Conservation (phyloP, 495 filamentous ascomycete species). For the Penicillium desertorum region DNA sequence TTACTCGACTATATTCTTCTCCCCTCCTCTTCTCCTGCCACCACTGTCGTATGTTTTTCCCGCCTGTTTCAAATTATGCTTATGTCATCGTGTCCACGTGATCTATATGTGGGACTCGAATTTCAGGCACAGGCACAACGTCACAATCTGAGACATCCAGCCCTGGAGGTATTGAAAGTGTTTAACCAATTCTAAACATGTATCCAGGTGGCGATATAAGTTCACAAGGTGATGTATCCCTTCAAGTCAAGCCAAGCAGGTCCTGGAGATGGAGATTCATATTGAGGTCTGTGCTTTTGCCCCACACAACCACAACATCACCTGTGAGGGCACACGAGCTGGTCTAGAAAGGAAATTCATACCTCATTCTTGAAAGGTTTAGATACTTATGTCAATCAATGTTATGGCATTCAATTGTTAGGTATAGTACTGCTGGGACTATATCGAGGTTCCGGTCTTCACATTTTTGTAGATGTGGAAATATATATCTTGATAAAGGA, state of each 20-base stretch:
- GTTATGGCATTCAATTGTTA: no score
- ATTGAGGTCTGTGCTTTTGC: not conserved
- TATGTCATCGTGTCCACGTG: conserved; percentile 28
- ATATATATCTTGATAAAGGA: no score
- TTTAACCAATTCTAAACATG: no score
- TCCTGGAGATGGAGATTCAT: not conserved
- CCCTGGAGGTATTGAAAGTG: not conserved
- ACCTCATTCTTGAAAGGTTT: not conserved
- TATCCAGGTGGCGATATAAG: not conserved
- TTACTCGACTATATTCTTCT: conserved; percentile 9
- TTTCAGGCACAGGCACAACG: conserved; percentile 8
- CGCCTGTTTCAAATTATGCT: conserved; percentile 22
- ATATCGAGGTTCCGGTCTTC: no score
- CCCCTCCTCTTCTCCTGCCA: not conserved
- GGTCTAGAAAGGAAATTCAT: not conserved
- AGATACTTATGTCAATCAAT: no score
- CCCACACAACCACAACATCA: not conserved
- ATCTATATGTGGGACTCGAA: not conserved
- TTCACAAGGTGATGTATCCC: not conserved
- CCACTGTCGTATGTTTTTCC: conserved; percentile 26
- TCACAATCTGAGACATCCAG: not conserved
- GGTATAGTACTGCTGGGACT: no score
- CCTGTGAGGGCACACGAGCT: not conserved
- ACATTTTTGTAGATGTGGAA: no score
- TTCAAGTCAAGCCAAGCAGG: not conserved